phyloP scores from a whole-genome alignment of 73 alveolate species.

The Paramecium biaurelia region DNA sequence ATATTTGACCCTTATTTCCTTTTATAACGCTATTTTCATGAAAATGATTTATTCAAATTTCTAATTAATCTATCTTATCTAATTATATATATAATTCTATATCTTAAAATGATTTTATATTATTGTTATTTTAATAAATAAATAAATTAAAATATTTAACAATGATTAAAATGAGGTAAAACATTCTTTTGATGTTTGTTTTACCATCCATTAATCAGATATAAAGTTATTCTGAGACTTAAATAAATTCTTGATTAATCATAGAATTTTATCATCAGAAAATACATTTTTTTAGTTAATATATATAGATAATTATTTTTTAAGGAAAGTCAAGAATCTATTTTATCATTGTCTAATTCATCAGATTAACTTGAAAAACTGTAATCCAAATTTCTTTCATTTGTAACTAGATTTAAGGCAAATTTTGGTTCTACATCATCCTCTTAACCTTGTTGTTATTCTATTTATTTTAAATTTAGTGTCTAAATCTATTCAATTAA shows the following conservation, averaged over 20 bases:
- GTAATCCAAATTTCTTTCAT: neutral
- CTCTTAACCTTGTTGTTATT: neutral
- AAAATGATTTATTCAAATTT: too few species aligned
- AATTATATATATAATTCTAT: neutral
- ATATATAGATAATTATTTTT: neutral
- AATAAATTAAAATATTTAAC: neutral
- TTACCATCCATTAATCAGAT: neutral
- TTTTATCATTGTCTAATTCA: neutral
- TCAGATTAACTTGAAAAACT: neutral
- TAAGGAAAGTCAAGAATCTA: neutral
- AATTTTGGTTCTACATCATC: neutral
- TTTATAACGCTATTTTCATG: too few species aligned
- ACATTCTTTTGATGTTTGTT: neutral
- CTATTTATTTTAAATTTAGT: neutral
- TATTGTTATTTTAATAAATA: neutral
- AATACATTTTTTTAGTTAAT: neutral
- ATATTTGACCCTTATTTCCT: too few species aligned
- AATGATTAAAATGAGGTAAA: neutral
- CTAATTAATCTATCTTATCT: too few species aligned
- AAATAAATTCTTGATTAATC: neutral
- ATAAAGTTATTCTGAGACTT: neutral
- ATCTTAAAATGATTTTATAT: neutral
- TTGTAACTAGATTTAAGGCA: neutral
- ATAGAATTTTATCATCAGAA: neutral
- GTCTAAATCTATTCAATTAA: neutral